Evolutionary conservation across 805 yeast species (phyloP), one percentile per base, ranked within the genome.

Genomic region (Blastobotrys peoriensis): DNA sequence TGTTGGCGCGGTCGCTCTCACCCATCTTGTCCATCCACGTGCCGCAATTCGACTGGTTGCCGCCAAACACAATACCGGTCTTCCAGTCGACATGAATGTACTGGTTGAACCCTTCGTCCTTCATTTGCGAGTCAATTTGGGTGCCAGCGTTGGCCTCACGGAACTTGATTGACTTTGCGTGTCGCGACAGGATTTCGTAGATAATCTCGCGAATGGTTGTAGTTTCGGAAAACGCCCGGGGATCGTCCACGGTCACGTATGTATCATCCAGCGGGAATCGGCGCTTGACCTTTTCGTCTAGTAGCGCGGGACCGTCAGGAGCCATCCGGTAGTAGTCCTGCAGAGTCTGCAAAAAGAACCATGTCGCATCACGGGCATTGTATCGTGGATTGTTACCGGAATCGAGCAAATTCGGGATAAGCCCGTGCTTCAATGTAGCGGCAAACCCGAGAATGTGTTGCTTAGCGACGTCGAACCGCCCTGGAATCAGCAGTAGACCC

Each of bases 11-110:
- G 28, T 64, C 79, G 58, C 95, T 85, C 67, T 93, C 98, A 20
- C 98, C 98, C 98, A 91, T 91, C 67, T 91, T 91, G 66, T 91
- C 98, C 96, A 89, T 91, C 98, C 98, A 91, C 0, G 98, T 93
- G 18, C 98, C 98, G 68, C 98, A 91, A 61, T 91, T 91, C 62
- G 67, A 78, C 63, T 85, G 95, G 40, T 86, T 85, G 1, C 98
- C 98, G 38, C 98, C 98, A 62, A 79, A 83, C 3, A 89, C 69
- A 23, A 93, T 67, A 1, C 98, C 98, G 9, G 85, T 88, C 0
- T 68, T 57, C 97, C 97, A 91, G 61, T 91, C 97, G 37, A 89
- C 87, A 46, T 66, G 57, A 1, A 89, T 75, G 51, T 77, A 75
- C 37, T 91, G 89, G 61, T 91, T 83, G 69, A 91, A 91, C 0